These are phyloP conservation scores for Aspergillus pseudonomiae DNA, from an alignment of 2,329 filamentous ascomycete genomes.

Conservation along the genomic window DNA sequence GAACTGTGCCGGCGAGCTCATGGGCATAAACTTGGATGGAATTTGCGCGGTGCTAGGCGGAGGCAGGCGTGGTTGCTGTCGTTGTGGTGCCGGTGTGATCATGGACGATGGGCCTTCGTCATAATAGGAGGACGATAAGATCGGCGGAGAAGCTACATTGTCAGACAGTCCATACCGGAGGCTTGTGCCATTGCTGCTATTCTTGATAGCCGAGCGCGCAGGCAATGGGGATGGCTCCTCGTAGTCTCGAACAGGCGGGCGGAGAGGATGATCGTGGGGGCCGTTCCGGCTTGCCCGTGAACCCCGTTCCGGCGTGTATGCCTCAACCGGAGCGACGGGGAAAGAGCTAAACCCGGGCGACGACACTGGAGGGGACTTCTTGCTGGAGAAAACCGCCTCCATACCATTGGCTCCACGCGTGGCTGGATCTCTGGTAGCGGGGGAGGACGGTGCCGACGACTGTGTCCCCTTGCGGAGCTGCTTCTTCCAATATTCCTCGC, in stretches of 20 bases:
- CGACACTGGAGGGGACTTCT: constrained; percentile 42
- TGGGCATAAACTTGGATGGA: constrained; percentile 55
- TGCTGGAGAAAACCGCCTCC: constrained; percentile 43
- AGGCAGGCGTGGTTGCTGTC: constrained; percentile 51
- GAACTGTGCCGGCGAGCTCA: constrained; percentile 55
- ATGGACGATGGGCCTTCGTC: constrained; percentile 51
- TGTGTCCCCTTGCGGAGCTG: constrained; percentile 48
- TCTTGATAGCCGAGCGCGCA: constrained; percentile 33
- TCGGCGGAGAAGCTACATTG: constrained; percentile 47
- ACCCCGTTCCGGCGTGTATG: constrained; percentile 52
- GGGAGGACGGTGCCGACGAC: constrained; percentile 51
- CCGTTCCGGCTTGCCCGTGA: constrained; percentile 39
- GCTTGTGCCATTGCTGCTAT: constrained; percentile 28
- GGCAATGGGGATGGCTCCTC: constrained; percentile 49
- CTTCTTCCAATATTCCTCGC: constrained; percentile 85
- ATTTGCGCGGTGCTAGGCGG: constrained; percentile 54
- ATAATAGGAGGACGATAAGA: constrained; percentile 53
- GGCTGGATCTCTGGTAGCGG: constrained; percentile 47
- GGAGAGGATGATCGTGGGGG: constrained; percentile 32
- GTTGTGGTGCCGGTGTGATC: constrained; percentile 53
- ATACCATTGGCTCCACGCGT: constrained; percentile 41
- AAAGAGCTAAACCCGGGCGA: constrained; percentile 48
- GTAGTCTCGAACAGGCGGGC: constrained; percentile 38
- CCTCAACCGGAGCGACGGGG: constrained; percentile 46
- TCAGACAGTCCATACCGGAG: constrained; percentile 45